Base-by-base conservation (phyloP, 768 basidiomycete species). In the Lyophyllum semitale region DNA sequence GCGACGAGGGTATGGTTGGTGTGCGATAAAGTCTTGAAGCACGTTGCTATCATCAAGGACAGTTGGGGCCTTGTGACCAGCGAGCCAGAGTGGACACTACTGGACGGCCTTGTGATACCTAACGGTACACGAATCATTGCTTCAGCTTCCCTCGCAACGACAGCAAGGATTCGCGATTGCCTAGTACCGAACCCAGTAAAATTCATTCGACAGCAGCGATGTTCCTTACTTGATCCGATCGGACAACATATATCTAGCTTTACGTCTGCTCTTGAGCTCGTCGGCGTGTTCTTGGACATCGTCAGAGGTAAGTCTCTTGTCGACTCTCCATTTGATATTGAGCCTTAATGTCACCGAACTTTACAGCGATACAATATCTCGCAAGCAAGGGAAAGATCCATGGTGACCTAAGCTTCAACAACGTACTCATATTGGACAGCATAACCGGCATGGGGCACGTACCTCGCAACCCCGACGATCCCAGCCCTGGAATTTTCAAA, bases 311-410 rank as follows among this genome's bases (percentile, higher is more conserved):
- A 6, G 44, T 54, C 13, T 7, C 8, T 15, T 35, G 26, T 22
- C 38, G 2, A 13, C 11, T 47, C 12, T 17, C 27, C 25, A 2
- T 26, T 20, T 18, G 17, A 15, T 20, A 35, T 30, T 20, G n/a
- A 6, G 18, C 25, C 29, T 54, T 12, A 35, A 8, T 15, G n/a
- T 17, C 29, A 15, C 25, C 15, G 32, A n/a, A n/a, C n/a, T n/a
- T 32, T 37, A 4, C 33, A 54, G 53, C 44, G 18, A 47, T 54
- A 7, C 15, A 46, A 15, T 54, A 54, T 33, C 53, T 54, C 7
- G 45, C 23, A n/a, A 22, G 29, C 3, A 46, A 25, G 23, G 37
- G 37, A 45, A 20, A 37, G 32, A 30, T 48, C n/a, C 45, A 54
- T 48, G 25, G 44, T 30, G 33, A 54, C 27, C 48, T 54, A 23